Conservation (phyloP, 371 early-diverging fungal genomes). For the Mucor piriformis region DNA sequence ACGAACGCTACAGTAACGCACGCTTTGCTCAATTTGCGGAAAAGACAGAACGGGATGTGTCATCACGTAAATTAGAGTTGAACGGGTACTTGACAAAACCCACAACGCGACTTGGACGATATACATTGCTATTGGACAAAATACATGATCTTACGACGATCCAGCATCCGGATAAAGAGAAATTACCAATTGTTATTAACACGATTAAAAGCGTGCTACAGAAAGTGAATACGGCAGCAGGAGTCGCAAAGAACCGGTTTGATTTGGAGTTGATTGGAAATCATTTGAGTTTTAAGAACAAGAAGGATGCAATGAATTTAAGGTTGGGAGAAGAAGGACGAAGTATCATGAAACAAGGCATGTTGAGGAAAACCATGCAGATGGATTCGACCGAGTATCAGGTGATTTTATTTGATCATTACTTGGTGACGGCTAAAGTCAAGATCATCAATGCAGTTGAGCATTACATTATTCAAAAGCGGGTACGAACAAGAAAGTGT, state of each 20-base stretch:
- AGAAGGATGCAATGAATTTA: conserved; percentile 27
- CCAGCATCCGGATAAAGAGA: conserved; percentile 36
- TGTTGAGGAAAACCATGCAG: conserved; percentile 47
- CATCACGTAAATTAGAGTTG: conserved; percentile 74
- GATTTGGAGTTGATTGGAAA: conserved; percentile 53
- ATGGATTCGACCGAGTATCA: conserved; percentile 69
- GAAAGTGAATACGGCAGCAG: conserved; percentile 83
- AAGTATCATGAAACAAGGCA: conserved; percentile 40
- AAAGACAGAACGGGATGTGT: conserved; percentile 67
- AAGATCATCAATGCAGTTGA: conserved; percentile 32
- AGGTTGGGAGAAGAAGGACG: conserved; percentile 31
- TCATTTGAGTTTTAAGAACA: conserved; percentile 30
- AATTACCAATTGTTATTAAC: conserved; percentile 61
- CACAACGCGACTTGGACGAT: conserved; percentile 25
- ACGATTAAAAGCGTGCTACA: conserved; percentile 70
- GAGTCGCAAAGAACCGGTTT: conserved; percentile 80
- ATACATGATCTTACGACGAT: conserved; percentile 12
- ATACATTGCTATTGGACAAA: conserved; percentile 20
- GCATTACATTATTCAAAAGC: conserved; percentile 34
- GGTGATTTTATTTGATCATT: conserved; percentile 48
- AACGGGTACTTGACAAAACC: conserved; percentile 69
- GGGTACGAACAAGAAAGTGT: conserved; percentile 19
- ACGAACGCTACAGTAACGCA: conserved; percentile 35
- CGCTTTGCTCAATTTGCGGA: conserved; percentile 51
- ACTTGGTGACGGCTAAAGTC: conserved; percentile 42